Evolutionary conservation across 2,329 filamentous ascomycete species (phyloP), one percentile per base, ranked within the genome.

Genomic region (Mariannaea elegans): DNA sequence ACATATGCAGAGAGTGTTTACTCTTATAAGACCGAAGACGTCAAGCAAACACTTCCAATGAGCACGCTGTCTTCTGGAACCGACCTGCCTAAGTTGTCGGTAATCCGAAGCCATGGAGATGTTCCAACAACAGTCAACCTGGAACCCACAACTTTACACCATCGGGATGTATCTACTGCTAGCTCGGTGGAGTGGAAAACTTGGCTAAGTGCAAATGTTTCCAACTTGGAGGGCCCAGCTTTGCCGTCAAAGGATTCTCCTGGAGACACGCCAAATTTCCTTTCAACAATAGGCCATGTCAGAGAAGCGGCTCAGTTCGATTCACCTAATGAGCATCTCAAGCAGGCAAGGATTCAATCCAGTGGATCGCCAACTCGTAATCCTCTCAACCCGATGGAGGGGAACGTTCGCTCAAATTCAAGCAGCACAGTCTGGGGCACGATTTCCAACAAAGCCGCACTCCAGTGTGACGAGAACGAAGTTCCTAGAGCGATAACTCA

Each of bases 151-250:
- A 72, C 16, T 47, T 55, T 32, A 46, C 71, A 76, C 16, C 72
- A 74, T 44, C 73, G 80, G n/a, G 72, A 75, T 1, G 64, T 70
- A 3, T 82, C 80, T 1, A 76, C 76, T 1, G 74, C 75, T 6
- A 82, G 82, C 56, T 85, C 82, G 2, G 71, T 78, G 2, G 84
- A 85, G 57, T 86, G 83, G 84, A 85, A 85, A 70, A 80, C 75
- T 0, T 83, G 80, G 80, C 78, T 86, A 36, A 83, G 83, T 8
- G 77, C 81, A 2, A 81, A 85, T 39, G 78, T 83, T 8, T 80
- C 80, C 1, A 82, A 80, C 55, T 68, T 83, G 2, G 81, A 84
- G 44, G 63, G 56, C 1, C 57, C 70, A 4, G 42, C 54, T 2
- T 60, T 63, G 3, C 61, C 63, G 1, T 53, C 56, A 16, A 67